Base-by-base conservation (phyloP, 805 yeast species). In the Suhomyces emberorum region DNA sequence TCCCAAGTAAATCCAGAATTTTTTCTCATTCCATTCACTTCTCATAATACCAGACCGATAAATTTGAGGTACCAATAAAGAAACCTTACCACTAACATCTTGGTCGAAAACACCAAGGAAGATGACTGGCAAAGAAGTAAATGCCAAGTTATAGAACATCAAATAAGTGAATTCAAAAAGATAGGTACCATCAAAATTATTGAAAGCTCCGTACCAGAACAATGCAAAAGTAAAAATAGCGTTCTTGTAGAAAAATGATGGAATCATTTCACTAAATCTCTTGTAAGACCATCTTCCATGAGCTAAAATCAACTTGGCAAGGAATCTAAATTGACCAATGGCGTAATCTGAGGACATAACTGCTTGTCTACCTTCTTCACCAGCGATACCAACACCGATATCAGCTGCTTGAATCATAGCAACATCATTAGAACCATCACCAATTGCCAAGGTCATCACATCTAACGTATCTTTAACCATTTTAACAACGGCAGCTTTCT, bases 331-430 rank as follows among this genome's bases (percentile, higher is more conserved):
- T 57, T 84, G 93, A 2, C 88, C 95, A 51, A 84, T 67, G 3
- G 88, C 91, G 57, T 82, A 84, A 63, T 84, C 95, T 0, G 89
- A 78, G 1, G 88, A 77, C 95, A 84, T 84, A 7, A 81, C 93
- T 1, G 95, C 95, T 52, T 83, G 89, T 35, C 93, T 64, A 41
- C 95, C 95, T 62, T 84, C 95, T 49, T 83, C 86, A 46, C 95
- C 95, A 5, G 88, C 91, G 51, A 84, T 83, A 45, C 95, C 95
- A 25, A 85, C 81, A 39, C 95, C 95, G 22, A 85, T 79, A 55
- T 85, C 82, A 4, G 95, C 91, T 22, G 86, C 83, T 52, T 83
- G 91, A 44, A 84, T 85, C 95, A 84, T 84, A 7, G 93, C 85
- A 33, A 84, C 93, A 57, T 84, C 95, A 52, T 84, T 84, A 17